Evolutionary conservation across 148 eudicot species (phyloP), one percentile per base, ranked within the genome.

Genomic region (Rhododendron williamsianum): DNA sequence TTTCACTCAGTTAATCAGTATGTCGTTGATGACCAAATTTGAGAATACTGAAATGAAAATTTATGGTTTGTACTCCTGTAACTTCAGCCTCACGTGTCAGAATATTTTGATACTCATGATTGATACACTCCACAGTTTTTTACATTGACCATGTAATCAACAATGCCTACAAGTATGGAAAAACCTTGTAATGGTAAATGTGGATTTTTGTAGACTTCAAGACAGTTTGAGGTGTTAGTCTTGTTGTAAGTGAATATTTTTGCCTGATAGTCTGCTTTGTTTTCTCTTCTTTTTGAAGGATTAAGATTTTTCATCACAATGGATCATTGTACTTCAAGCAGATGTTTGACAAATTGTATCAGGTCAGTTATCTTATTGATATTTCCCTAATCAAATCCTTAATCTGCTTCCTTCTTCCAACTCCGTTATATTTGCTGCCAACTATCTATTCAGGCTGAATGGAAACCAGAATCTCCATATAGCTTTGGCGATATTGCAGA

Each of bases 381-480:
- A 46, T 41, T 23, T 35, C 35, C 67, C 65, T 84, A 25, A 23
- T 79, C n/a, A 23, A 19, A 27, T 84, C 56, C 63, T 79, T 60
- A 69, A 46, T 72, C 73, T 9, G 74, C 25, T 76, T 86, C n/a
- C 82, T 56, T 69, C 84, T 49, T 23, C 85, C 83, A 41, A 72
- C 49, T 79, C 79, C 76, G 52, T 82, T 76, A 58, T 65, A 76
- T 83, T 30, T 10, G 15, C 76, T 84, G 84, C 86, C 83, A 51
- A 83, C 67, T 83, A 76, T 69, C 80, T 6, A 27, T 65, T 63
- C 90, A 97, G 99, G 99, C 87, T 83, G 99, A 97, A 78, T 97
- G 99, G 99, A 97, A 93, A 91, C 96, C 98, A 80, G 98, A 97
- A 88, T 93, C 93, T 45, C 92, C 93, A 63, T 94, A 95, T 56